phyloP scores from a whole-genome alignment of 176 grass and related monocot species.

The Carex cristatella region DNA sequence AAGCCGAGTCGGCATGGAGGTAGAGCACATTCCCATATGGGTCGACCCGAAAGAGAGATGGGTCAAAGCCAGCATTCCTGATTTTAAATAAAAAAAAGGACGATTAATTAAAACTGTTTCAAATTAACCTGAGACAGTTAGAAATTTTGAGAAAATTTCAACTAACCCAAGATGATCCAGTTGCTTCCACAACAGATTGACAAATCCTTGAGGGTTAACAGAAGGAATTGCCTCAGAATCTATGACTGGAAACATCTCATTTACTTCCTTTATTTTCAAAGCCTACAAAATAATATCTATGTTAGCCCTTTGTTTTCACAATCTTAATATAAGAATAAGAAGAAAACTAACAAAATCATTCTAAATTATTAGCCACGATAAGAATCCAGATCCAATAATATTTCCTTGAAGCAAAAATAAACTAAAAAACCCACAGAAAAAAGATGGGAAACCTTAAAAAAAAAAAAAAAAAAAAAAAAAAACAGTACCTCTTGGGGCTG shows the following conservation, averaged over 20 bases:
- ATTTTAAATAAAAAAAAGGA: neutral
- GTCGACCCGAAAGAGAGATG: slow-evolving; percentile 78
- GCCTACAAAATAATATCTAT: slow-evolving; percentile 32
- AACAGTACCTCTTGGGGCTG: slow-evolving; percentile 69
- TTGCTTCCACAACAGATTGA: slow-evolving; percentile 97
- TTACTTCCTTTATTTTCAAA: slow-evolving; percentile 62
- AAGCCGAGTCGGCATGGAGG: slow-evolving; percentile 73
- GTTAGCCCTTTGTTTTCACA: neutral
- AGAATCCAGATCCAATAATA: neutral
- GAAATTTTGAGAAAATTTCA: neutral
- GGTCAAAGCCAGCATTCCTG: slow-evolving; percentile 97
- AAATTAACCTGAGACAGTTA: neutral
- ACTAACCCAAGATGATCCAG: slow-evolving; percentile 80
- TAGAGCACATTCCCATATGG: slow-evolving; percentile 86
- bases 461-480: neutral
- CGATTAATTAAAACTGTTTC: neutral
- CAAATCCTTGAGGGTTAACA: slow-evolving; percentile 65
- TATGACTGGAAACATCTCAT: slow-evolving; percentile 68
- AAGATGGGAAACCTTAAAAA: neutral
- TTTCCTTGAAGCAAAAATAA: neutral
- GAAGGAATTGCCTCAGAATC: slow-evolving; percentile 60
- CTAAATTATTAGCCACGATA: neutral
- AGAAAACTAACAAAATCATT: neutral
- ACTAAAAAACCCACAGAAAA: neutral
- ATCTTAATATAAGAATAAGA: neutral